Evolutionary conservation across 1,284 basidiomycete species (phyloP), one percentile per base, ranked within the genome.

Genomic region (Apiotrichum montevideense): DNA sequence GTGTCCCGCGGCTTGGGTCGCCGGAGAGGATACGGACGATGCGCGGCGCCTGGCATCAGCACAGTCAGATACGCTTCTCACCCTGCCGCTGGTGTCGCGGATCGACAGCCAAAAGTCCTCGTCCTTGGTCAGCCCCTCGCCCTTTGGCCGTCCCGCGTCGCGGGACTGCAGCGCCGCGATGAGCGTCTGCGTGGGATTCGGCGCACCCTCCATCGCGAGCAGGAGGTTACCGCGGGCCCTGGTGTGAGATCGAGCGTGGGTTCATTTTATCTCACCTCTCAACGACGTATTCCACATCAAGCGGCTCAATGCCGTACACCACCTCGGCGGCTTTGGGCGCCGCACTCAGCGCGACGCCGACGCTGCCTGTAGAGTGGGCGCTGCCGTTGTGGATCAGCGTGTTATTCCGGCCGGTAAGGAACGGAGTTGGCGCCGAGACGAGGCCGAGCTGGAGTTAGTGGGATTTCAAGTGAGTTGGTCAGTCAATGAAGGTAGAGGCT

Each of bases 401-500:
- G 49, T 87, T 83, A 1, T 87, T 86, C 21, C 86, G 79, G 9
- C 88, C 88, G 0, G 89, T 93, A 21, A 90, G 79, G 71, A 94
- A 94, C 0, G 90, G 90, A 0, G 91, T 94, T 0, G 87, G 86
- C 0, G 88, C 81, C 0, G 85, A 86, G 11, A 87, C 72, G 21
- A 91, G 79, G 13, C 88, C 88, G 41, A 88, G 73, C 85, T 89
- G 64, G 11, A 21, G 21, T 21, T 21, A 21, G 21, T 21, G 21
- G 21, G 21, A 21, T 21, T 21, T 21, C 21, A 21, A 21, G 21
- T 21, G 21, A 21, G 21, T 21, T 21, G 21, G 21, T 21, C 21
- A 21, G 21, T 21, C 21, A 21, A 21, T 21, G 21, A 21, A 21
- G 21, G 21, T 21, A 21, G 21, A 21, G 21, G 21, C 21, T 21